These are phyloP conservation scores for Globisporangium mamillatum DNA, from an alignment of 352 stramenopile species.

Conservation along the genomic window DNA sequence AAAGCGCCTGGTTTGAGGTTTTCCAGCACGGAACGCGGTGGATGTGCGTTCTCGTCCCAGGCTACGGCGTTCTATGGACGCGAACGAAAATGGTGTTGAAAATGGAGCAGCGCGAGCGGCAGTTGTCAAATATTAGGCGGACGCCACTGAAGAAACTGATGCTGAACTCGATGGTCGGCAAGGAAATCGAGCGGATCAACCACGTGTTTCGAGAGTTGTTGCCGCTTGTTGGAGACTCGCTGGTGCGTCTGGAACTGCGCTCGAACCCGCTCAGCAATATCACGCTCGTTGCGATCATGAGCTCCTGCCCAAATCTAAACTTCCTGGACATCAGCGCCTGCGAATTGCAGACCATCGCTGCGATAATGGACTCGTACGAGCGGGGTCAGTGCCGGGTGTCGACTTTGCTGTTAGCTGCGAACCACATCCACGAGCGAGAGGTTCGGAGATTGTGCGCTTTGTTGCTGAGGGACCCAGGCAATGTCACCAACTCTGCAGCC, in stretches of 20 bases:
- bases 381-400: conserved; percentile 21
- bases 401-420: conserved; percentile 36
- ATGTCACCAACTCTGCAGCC: conserved; percentile 12
- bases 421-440: conserved; percentile 29
- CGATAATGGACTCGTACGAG: conserved; percentile 28
- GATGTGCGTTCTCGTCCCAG: conserved; percentile 32
- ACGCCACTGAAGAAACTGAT: conserved; percentile 26
- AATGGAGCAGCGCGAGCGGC: not conserved
- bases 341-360: conserved; percentile 28
- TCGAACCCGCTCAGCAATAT: conserved; percentile 25
- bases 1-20: conserved; percentile 22
- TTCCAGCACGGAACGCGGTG: conserved; percentile 19
- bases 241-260: conserved; percentile 30
- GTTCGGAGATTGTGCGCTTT: conserved; percentile 26
- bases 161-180: conserved; percentile 31
- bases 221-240: conserved; percentile 15
- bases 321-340: conserved; percentile 40
- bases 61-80: conserved; percentile 33
- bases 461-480: conserved; percentile 15
- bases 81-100: not conserved
- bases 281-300: conserved; percentile 26
- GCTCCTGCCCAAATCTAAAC: conserved; percentile 30
- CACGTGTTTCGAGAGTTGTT: conserved; percentile 24
- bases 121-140: not conserved
- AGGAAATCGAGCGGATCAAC: conserved; percentile 8